A percentile compares a stretch with the other conserved stretches of the same genome.
These are phyloP conservation scores for Nitzschia inconspicua DNA, from an alignment of 108 stramenopile species.

Conservation along the genomic window DNA sequence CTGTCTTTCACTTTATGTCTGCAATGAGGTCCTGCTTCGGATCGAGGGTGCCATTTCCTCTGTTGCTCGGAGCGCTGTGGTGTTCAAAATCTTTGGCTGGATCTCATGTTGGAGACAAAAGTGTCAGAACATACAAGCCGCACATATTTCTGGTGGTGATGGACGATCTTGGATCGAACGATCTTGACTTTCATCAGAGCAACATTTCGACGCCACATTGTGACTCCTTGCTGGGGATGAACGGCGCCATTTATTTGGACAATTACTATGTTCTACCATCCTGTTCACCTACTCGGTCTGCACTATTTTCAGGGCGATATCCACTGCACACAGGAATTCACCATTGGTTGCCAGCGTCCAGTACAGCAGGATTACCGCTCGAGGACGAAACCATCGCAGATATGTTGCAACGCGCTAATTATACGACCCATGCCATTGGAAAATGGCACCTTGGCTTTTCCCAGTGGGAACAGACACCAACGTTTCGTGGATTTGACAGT, in stretches of 20 bases:
- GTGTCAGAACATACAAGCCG: conserved; percentile 3
- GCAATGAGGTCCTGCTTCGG: too few relatives aligned
- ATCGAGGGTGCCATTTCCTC: too few relatives aligned
- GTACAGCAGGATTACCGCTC: conserved; percentile 33
- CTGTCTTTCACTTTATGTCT: too few relatives aligned
- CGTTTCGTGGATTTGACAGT: conserved; percentile 56
- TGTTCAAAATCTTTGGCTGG: too few relatives aligned
- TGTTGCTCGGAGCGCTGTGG: too few relatives aligned
- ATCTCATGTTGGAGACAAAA: neutral
- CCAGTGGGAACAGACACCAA: conserved; percentile 33
- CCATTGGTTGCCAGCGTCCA: neutral
- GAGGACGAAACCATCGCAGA: conserved; percentile 33
- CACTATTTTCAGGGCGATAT: conserved; percentile 34
- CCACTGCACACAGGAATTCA: conserved; percentile 40
- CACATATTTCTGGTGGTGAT: conserved; percentile 38
- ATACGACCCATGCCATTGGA: conserved; percentile 50
- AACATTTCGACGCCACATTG: conserved; percentile 29
- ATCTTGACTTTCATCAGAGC: conserved; percentile 37
- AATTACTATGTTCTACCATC: conserved; percentile 44
- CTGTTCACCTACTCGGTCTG: conserved; percentile 40
- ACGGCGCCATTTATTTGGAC: conserved; percentile 17
- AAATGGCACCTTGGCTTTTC: conserved; percentile 68
- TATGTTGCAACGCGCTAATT: conserved; percentile 17
- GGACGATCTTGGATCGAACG: conserved; percentile 46
- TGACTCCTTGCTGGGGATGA: conserved; percentile 14